These are phyloP conservation scores for Calonectria henricotiae DNA, from an alignment of 2,329 filamentous ascomycete genomes.

Conservation along the genomic window DNA sequence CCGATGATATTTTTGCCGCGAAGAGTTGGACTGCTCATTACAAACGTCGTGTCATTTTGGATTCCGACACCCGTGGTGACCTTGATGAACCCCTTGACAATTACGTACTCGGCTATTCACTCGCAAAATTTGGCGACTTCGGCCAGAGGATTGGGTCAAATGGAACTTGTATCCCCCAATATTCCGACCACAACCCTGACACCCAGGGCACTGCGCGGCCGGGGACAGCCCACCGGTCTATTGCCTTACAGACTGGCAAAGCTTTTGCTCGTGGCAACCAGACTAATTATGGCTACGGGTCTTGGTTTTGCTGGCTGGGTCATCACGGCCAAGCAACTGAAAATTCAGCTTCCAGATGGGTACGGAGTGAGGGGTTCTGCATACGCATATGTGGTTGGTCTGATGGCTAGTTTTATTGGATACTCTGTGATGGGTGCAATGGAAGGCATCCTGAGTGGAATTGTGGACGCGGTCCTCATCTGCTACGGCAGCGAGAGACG, in stretches of 20 bases:
- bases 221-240: conserved; percentile 70
- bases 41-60: conserved; percentile 83
- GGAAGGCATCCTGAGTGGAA: conserved; percentile 89
- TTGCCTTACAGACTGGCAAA: conserved; percentile 93
- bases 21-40: conserved; percentile 76
- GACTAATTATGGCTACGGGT: conserved; percentile 90
- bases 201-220: conserved; percentile 66
- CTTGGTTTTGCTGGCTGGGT: conserved; percentile 98
- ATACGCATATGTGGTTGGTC: conserved; percentile 94
- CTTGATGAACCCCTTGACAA: conserved; percentile 90
- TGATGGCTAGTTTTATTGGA: conserved; percentile 94
- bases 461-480: conserved; percentile 89
- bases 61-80: conserved; percentile 89
- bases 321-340: conserved; percentile 86
- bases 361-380: conserved; percentile 81
- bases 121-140: conserved; percentile 86
- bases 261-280: conserved; percentile 89
- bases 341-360: conserved; percentile 71
- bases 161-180: conserved; percentile 83
- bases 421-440: conserved; percentile 94
- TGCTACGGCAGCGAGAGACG: conserved; percentile 94
- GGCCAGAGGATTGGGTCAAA: conserved; percentile 84
- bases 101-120: conserved; percentile 96
- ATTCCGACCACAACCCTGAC: conserved; percentile 82
- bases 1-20: conserved; percentile 88